phyloP scores from a whole-genome alignment of 1,284 basidiomycete species.

The Tilletia indica region DNA sequence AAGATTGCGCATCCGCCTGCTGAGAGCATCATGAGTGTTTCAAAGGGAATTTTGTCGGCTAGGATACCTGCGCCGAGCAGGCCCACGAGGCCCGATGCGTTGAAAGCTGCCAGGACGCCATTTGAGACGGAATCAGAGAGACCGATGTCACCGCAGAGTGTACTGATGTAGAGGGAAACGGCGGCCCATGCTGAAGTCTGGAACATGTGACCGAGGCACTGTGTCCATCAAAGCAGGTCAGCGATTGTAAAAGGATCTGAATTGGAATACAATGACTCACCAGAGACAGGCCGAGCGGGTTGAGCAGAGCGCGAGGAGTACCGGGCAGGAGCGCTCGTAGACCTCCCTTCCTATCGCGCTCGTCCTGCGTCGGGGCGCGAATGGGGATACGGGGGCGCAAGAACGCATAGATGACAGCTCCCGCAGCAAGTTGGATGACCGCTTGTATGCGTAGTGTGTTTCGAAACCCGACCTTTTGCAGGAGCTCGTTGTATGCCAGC shows the following conservation, averaged over 20 bases:
- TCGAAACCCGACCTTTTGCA: slow-evolving; percentile 31
- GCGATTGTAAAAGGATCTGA: no score
- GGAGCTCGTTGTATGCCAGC: slow-evolving; percentile 28
- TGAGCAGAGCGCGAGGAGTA: not conserved
- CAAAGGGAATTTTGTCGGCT: slow-evolving; percentile 35
- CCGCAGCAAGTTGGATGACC: slow-evolving; percentile 7
- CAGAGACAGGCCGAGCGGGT: not conserved
- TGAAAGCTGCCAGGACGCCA: slow-evolving; percentile 42
- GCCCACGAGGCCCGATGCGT: slow-evolving; percentile 38
- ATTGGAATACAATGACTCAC: not conserved
- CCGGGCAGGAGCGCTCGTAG: not conserved
- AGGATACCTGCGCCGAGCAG: slow-evolving; percentile 35
- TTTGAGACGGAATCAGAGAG: slow-evolving; percentile 33
- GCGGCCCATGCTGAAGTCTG: slow-evolving; percentile 41
- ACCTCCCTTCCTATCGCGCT: not conserved
- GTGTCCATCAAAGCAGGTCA: not conserved
- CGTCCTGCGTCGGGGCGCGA: not conserved
- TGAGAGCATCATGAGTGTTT: slow-evolving; percentile 36
- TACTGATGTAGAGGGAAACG: slow-evolving; percentile 42
- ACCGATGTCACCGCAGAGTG: slow-evolving; percentile 37
- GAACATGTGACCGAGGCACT: slow-evolving; percentile 16
- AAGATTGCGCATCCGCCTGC: slow-evolving; percentile 30
- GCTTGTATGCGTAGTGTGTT: slow-evolving; percentile 42
- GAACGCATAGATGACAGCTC: not conserved
- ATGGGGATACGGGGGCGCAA: not conserved